These are phyloP conservation scores for Trichoderma oligosporum DNA, from an alignment of 2,329 filamentous ascomycete genomes.

Conservation along the genomic window DNA sequence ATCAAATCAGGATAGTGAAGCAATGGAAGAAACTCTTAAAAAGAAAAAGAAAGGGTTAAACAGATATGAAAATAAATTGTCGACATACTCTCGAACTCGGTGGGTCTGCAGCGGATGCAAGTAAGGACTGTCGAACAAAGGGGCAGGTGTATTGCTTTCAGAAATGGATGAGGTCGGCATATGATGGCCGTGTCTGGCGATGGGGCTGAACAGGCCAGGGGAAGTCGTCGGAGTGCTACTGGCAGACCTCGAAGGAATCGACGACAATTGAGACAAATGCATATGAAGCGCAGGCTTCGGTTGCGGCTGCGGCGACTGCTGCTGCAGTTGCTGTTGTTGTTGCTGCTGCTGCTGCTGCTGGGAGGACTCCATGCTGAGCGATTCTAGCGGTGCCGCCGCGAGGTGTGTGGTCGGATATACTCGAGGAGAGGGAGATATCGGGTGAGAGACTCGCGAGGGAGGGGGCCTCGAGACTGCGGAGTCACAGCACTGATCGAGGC, in stretches of 20 bases:
- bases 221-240: constrained; percentile 58
- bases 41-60: constrained; percentile 8
- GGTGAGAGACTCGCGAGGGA: background rate
- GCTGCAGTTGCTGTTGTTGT: no score
- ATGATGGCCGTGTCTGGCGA: constrained; percentile 39
- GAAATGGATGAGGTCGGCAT: constrained; percentile 43
- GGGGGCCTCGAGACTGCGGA: constrained; percentile 12
- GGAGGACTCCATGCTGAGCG: constrained; percentile 19
- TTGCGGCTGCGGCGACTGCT: constrained; percentile 15
- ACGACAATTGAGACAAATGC: constrained; percentile 35
- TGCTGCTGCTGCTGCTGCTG: constrained; percentile 15
- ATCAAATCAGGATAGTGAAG: background rate
- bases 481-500: constrained; percentile 14
- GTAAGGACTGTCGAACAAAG: constrained; percentile 53
- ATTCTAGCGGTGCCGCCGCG: background rate
- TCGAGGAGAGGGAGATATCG: background rate
- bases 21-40: background rate
- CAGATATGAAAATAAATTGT: background rate
- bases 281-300: constrained; percentile 28
- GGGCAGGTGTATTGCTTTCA: constrained; percentile 52
- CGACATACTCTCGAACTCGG: constrained; percentile 70
- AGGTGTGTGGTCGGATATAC: background rate
- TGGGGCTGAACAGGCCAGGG: constrained; percentile 58
- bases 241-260: constrained; percentile 46
- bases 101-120: constrained; percentile 69